Percentiles rank a stretch among this genome's conserved stretches.
Conservation (phyloP, 1,284 basidiomycete species). For the Trichosporon asahii region DNA sequence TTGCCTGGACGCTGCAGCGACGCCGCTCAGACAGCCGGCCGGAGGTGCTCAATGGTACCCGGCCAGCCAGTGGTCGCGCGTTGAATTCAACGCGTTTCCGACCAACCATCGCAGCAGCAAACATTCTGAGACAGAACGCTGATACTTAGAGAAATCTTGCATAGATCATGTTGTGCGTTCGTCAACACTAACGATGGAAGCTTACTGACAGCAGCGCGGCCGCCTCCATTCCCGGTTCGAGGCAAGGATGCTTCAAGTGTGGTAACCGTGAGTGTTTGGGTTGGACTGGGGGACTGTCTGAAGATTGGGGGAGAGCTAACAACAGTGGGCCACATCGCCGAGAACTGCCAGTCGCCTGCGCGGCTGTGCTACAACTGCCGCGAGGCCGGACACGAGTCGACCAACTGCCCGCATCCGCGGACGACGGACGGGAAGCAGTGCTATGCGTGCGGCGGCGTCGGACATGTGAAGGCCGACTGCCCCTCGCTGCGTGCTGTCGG, state of each 20-base stretch:
- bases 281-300: background rate
- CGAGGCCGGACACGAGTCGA: constrained; percentile 83
- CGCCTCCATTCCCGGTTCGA: constrained; percentile 44
- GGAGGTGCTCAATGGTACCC: background rate
- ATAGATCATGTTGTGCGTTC: constrained; percentile 17
- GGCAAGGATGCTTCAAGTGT: constrained; percentile 51
- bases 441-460: constrained; percentile 72
- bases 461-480: constrained; percentile 66
- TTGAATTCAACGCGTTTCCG: background rate
- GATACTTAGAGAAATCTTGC: constrained; percentile 5
- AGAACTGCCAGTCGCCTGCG: constrained; percentile 78
- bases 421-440: constrained; percentile 72
- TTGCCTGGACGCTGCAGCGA: background rate
- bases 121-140: background rate
- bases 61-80: background rate
- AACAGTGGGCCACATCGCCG: constrained; percentile 79
- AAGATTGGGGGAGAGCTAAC: background rate
- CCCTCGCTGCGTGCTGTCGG: constrained; percentile 65
- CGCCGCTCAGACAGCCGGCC: background rate
- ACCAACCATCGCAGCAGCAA: background rate
- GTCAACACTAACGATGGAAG: background rate
- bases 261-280: constrained; percentile 11
- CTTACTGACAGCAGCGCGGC: constrained; percentile 30
- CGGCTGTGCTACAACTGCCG: constrained; percentile 89
- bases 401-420: constrained; percentile 77